Percentiles rank a stretch among this genome's conserved stretches.
These are phyloP conservation scores for Sugiyamaella marilandica DNA, from an alignment of 805 yeast species.

Conservation along the genomic window DNA sequence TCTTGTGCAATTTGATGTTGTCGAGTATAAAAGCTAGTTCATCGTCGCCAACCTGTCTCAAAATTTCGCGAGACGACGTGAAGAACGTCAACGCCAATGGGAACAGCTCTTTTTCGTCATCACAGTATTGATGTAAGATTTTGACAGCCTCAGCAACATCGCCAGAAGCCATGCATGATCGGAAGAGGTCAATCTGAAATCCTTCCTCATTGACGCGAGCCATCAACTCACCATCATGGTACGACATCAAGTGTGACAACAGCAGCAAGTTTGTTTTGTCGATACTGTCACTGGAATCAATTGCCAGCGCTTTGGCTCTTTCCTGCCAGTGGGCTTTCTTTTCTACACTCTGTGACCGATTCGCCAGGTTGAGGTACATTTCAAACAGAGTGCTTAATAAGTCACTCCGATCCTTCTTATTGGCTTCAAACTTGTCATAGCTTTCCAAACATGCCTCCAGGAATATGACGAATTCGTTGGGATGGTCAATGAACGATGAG, in stretches of 20 bases:
- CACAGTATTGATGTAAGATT: slow-evolving; percentile 57
- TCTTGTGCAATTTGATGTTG: slow-evolving; percentile 45
- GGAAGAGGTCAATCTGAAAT: slow-evolving; percentile 58
- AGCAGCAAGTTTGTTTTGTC: slow-evolving; percentile 54
- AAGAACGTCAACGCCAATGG: slow-evolving; percentile 59
- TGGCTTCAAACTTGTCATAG: slow-evolving; percentile 71
- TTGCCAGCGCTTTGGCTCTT: slow-evolving; percentile 56
- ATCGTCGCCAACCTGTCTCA: slow-evolving; percentile 48
- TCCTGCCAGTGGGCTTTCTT: slow-evolving; percentile 50
- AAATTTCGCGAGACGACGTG: slow-evolving; percentile 50
- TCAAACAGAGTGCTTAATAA: slow-evolving; percentile 77
- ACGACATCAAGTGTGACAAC: slow-evolving; percentile 47
- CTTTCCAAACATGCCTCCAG: slow-evolving; percentile 85
- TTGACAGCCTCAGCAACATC: slow-evolving; percentile 55
- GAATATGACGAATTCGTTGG: slow-evolving; percentile 84
- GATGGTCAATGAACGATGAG: slow-evolving; percentile 79
- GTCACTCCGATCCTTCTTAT: slow-evolving; percentile 62
- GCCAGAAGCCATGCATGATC: slow-evolving; percentile 55
- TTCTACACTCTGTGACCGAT: slow-evolving; percentile 16
- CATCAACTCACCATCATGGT: slow-evolving; percentile 27
- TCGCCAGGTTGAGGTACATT: slow-evolving; percentile 63
- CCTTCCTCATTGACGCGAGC: slow-evolving; percentile 34
- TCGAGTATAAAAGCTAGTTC: slow-evolving; percentile 48
- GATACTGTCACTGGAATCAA: slow-evolving; percentile 44
- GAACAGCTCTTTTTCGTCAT: slow-evolving; percentile 58